Evolutionary conservation across 305 asterid species (phyloP), one percentile per base, ranked within the genome.

Genomic region (Fraxinus angustifolia): DNA sequence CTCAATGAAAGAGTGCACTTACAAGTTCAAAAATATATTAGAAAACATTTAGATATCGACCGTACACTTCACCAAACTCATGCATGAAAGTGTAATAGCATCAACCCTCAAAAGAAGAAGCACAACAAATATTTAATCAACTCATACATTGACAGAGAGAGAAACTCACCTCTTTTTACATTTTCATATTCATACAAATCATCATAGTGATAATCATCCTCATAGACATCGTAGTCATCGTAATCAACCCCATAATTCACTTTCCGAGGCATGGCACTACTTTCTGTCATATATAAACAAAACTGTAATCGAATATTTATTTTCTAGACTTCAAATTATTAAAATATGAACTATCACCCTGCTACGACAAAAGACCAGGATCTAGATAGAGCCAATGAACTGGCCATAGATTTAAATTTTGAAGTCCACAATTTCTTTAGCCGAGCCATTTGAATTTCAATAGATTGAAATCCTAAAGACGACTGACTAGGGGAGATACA

Each of bases 211-310:
- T 87, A 77, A 78, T 92, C 85, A 80, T 83, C 92, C 58, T 88
- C 92, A 79, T 89, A 82, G 31, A 8, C 83, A 79, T 85, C 93
- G 75, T 88, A 87, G 40, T 80, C 86, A 58, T 91, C 92, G 75
- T 86, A 88, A 81, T 85, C 89, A 79, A 85, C 68, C 81, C 93
- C 90, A 58, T 79, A 86, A 62, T 75, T 76, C 67, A 85, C 90
- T 87, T 95, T 95, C 58, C 95, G 99, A 84, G 97, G 98, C 99
- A 95, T 95, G 80, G 79, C 81, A 76, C 78, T 79, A 56, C 83
- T 83, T 82, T 82, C 97, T 87, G 81, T 38, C 65, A 80, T 35
- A 21, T 14, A 21, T 62, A 62, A 8, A 21, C 6, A 62, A 62
- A 62, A 26, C 34, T 62, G 72, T 62, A 21, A 62, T 8, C 33